Evolutionary conservation across 495 filamentous ascomycete species (phyloP).

Genomic region (Hypoxylon crocopeplum): DNA sequence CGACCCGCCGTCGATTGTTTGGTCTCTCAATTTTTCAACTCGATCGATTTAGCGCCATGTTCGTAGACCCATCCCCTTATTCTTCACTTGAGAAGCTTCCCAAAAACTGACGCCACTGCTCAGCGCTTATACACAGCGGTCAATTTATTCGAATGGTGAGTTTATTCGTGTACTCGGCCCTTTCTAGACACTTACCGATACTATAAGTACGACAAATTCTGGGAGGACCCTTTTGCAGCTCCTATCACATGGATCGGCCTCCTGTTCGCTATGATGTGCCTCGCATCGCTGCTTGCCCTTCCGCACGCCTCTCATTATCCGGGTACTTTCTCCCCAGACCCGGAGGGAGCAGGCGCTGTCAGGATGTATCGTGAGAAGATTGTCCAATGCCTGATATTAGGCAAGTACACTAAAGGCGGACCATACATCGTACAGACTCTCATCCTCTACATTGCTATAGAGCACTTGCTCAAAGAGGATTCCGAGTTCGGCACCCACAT

Average conservation of each 20-base stretch:
- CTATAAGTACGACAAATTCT: constrained; percentile 43
- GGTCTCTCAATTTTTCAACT: constrained; percentile 49
- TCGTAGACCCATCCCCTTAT: not conserved
- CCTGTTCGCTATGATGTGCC: constrained; percentile 42
- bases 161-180: not conserved
- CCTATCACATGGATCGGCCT: constrained; percentile 45
- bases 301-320: constrained; percentile 9
- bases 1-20: constrained; percentile 44
- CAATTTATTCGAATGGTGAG: constrained; percentile 46
- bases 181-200: not conserved
- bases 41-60: constrained; percentile 34
- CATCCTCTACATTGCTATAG: constrained; percentile 38
- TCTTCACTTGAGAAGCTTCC: not conserved
- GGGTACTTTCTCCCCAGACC: not conserved
- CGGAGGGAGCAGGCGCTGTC: constrained; percentile 8
- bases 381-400: constrained; percentile 45
- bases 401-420: constrained; percentile 44
- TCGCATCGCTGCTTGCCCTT: constrained; percentile 21
- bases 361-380: constrained; percentile 40
- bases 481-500: constrained; percentile 41
- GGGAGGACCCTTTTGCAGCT: constrained; percentile 28
- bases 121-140: constrained; percentile 41
- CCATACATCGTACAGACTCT: constrained; percentile 44
- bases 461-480: constrained; percentile 40
- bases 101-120: not conserved